Evolutionary conservation across 2,329 filamentous ascomycete species (phyloP).

Genomic region (Amylocarpus encephaloides): DNA sequence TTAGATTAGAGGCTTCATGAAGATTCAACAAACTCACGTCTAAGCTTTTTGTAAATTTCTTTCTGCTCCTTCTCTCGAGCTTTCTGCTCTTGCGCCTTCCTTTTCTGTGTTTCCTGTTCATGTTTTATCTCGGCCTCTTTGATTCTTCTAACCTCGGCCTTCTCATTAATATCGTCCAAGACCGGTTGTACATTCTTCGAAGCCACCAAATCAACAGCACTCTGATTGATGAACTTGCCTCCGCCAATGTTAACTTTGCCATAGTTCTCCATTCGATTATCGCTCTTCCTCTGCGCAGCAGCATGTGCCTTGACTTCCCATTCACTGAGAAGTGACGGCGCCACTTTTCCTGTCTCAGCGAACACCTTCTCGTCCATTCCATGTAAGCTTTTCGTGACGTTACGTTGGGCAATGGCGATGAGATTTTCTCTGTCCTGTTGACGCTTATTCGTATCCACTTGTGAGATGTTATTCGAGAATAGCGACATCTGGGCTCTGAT

Average conservation of each 20-base stretch:
- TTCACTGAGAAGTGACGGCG: constrained; percentile 60
- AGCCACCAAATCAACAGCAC: constrained; percentile 75
- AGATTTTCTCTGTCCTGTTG: constrained; percentile 68
- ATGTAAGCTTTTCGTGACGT: constrained; percentile 73
- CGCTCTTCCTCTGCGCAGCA: constrained; percentile 59
- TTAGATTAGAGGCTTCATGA: constrained; percentile 14
- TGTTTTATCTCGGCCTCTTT: constrained; percentile 55
- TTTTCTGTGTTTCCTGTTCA: constrained; percentile 58
- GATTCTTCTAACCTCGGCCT: constrained; percentile 65
- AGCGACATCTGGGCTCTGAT: constrained; percentile 76
- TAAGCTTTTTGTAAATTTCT: constrained; percentile 48
- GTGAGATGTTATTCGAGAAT: constrained; percentile 60
- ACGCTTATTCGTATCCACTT: constrained; percentile 68
- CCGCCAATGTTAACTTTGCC: constrained; percentile 67
- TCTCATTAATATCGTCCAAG: constrained; percentile 76
- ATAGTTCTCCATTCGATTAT: constrained; percentile 50
- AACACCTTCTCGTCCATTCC: constrained; percentile 78
- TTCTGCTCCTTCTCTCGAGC: constrained; percentile 48
- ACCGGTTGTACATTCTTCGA: constrained; percentile 72
- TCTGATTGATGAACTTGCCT: constrained; percentile 71
- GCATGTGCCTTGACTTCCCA: constrained; percentile 75
- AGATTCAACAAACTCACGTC: constrained; percentile 43
- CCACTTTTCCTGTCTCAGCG: constrained; percentile 66
- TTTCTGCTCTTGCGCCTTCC: constrained; percentile 51
- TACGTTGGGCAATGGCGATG: constrained; percentile 73